Evolutionary conservation across 1,284 basidiomycete genomes (phyloP).

Genomic region (Trametes hirsuta): DNA sequence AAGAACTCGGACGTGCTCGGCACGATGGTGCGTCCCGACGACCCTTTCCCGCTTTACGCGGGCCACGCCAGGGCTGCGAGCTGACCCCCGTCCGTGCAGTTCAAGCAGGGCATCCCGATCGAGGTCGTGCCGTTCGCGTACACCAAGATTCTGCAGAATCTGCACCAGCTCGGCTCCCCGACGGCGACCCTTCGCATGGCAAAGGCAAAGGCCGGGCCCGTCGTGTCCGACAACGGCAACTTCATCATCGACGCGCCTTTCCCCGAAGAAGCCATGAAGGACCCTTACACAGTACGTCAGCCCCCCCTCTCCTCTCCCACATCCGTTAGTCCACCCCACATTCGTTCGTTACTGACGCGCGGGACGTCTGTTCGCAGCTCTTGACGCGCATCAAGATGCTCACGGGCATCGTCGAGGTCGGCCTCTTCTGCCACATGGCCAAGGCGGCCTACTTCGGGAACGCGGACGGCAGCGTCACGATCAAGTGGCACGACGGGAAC

Average conservation of each 20-base stretch:
- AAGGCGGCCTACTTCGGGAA: slow-evolving; percentile 98
- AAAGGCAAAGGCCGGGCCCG: slow-evolving; percentile 85
- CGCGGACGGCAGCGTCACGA: slow-evolving; percentile 64
- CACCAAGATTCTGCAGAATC: slow-evolving; percentile 77
- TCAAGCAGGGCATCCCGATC: slow-evolving; percentile 88
- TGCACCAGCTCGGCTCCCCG: slow-evolving; percentile 69
- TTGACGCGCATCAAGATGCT: slow-evolving; percentile 82
- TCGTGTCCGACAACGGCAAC: slow-evolving; percentile 96
- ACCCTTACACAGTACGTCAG: slow-evolving; percentile 66
- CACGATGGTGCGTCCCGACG: slow-evolving; percentile 80
- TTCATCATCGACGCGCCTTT: slow-evolving; percentile 96
- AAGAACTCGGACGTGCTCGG: slow-evolving; percentile 89
- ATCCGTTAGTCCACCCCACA: no score
- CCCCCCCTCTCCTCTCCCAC: background rate
- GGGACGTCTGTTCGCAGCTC: slow-evolving; percentile 53
- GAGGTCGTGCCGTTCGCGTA: slow-evolving; percentile 98
- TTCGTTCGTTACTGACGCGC: background rate
- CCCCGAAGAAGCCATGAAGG: slow-evolving; percentile 64
- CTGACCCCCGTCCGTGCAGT: slow-evolving; percentile 50
- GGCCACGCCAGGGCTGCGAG: background rate
- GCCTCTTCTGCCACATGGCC: slow-evolving; percentile 93
- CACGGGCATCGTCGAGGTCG: slow-evolving; percentile 97
- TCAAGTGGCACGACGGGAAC: slow-evolving; percentile 51
- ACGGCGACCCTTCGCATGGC: slow-evolving; percentile 82
- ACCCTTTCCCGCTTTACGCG: background rate